phyloP scores from a whole-genome alignment of 164 flowering plant species.

The Aristolochia fimbriata region DNA sequence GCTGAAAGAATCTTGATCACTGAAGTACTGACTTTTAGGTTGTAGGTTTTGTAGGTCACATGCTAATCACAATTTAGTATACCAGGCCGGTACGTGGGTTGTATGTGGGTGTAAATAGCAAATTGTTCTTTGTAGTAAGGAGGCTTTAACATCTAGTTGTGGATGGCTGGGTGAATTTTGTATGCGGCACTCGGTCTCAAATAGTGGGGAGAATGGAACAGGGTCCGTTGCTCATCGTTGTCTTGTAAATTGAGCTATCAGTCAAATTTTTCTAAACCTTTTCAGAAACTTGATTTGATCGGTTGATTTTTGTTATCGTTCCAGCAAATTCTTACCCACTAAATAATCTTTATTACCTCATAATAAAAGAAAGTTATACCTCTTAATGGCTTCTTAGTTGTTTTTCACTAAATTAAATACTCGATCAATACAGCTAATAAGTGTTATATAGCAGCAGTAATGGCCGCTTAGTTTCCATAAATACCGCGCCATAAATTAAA shows the following conservation, averaged over 20 bases:
- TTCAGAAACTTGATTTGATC: too few species aligned
- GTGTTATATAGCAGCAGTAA: too few species aligned
- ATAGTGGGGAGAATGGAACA: neutral
- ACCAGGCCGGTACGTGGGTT: neutral
- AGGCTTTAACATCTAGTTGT: slow-evolving; percentile 1
- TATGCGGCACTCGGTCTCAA: slow-evolving; percentile 24
- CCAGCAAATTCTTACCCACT: too few species aligned
- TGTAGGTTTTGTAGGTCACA: neutral
- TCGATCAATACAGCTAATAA: too few species aligned
- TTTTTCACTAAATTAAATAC: too few species aligned
- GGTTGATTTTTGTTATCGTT: too few species aligned
- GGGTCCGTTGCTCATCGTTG: neutral
- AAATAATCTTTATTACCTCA: too few species aligned
- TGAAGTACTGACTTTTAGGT: neutral
- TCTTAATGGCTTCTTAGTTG: too few species aligned
- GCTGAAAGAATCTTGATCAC: slow-evolving; percentile 14
- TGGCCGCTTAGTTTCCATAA: too few species aligned
- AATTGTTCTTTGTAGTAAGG: neutral
- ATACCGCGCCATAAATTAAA: too few species aligned
- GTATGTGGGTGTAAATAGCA: slow-evolving; percentile 11
- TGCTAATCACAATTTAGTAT: neutral
- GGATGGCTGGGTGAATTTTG: slow-evolving; percentile 56
- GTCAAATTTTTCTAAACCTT: too few species aligned
- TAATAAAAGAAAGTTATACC: too few species aligned
- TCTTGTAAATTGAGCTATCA: neutral